Evolutionary conservation across 768 basidiomycete genomes (phyloP), one percentile per base, ranked within the genome.

Genomic region (Guyanaporus albipodus): DNA sequence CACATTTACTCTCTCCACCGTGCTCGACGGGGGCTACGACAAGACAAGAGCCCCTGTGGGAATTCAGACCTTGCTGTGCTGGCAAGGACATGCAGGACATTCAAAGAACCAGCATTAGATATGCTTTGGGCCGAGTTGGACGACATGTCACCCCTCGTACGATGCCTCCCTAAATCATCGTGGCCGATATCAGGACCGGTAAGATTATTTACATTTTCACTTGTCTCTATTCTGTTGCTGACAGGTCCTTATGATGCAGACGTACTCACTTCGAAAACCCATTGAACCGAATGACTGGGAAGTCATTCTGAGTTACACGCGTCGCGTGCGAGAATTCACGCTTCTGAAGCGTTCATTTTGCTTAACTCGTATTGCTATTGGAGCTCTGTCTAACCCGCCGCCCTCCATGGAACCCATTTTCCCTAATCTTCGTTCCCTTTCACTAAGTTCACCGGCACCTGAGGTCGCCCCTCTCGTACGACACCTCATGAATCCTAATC

Each of bases 31-130:
- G 7, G 7, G 10, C 10, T 9, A 19, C 3, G 14, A 40, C n/a
- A n/a, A n/a, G 7, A 21, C 31, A n/a, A 2, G 8, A 8, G n/a
- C n/a, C 21, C 18, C 21, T 50, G 44, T 43, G 35, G 28, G 19
- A 49, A 39, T 26, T 6, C 8, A 12, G 3, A 44, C 33, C 47
- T 57, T 4, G 35, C 6, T 9, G 6, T 17, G 1, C 24, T 54
- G 4, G 44, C 57, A 1, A 42, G 49, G 29, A 48, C 50, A 8
- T 60, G 57, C 35, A 48, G 11, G 19, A 14, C 49, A 15, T 56
- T 60, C 49, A 59, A 41, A 17, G 44, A 44, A 0, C 42, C 46
- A 4, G 57, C 51, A 1, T 17, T 62, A 8, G 34, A 46, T 19
- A 27, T 46, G 36, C 27, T 56, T 8, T 59, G 44, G 51, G 29